A percentile compares a stretch with the other conserved stretches of the same genome.
These are phyloP conservation scores for Albatrellus ellisii DNA, from an alignment of 768 basidiomycete species.

Conservation along the genomic window DNA sequence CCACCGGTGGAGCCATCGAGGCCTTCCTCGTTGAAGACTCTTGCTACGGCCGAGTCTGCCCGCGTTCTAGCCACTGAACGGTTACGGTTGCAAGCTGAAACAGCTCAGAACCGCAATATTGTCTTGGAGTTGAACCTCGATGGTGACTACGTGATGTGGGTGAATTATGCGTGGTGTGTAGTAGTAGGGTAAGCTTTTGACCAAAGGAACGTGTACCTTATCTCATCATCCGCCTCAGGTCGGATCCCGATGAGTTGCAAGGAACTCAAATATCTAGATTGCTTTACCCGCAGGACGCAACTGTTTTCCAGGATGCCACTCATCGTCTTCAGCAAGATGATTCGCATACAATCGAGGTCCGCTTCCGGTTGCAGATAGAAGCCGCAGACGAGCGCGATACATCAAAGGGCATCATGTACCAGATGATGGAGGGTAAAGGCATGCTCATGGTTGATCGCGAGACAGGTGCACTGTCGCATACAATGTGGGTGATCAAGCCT, in stretches of 20 bases:
- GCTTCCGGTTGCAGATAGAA: constrained; percentile 75
- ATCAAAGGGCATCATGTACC: constrained; percentile 40
- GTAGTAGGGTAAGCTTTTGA: constrained; percentile 67
- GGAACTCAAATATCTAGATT: constrained; percentile 74
- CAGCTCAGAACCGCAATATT: constrained; percentile 90
- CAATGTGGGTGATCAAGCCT: constrained; percentile 96
- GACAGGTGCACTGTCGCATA: constrained; percentile 79
- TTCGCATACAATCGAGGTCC: constrained; percentile 86
- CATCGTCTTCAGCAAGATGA: constrained; percentile 80
- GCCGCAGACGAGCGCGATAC: constrained; percentile 42
- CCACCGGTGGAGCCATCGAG: constrained; percentile 15
- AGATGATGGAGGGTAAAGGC: constrained; percentile 93
- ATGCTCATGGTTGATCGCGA: constrained; percentile 97
- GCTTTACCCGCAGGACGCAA: constrained; percentile 66
- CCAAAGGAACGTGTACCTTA: constrained; percentile 2
- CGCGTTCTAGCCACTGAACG: constrained; percentile 83
- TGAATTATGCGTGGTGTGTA: constrained; percentile 90
- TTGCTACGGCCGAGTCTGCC: constrained; percentile 58
- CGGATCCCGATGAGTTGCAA: constrained; percentile 67
- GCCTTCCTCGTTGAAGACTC: constrained; percentile 27
- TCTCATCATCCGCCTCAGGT: constrained; percentile 29
- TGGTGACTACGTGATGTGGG: constrained; percentile 90
- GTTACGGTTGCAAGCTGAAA: constrained; percentile 81
- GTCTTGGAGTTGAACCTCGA: constrained; percentile 91
- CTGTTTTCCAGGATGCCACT: constrained; percentile 79